Percentiles rank a stretch among this genome's conserved stretches.
Evolutionary conservation across 2,329 filamentous ascomycete species (phyloP).

Genomic region (Proliferodiscus dingleyae): DNA sequence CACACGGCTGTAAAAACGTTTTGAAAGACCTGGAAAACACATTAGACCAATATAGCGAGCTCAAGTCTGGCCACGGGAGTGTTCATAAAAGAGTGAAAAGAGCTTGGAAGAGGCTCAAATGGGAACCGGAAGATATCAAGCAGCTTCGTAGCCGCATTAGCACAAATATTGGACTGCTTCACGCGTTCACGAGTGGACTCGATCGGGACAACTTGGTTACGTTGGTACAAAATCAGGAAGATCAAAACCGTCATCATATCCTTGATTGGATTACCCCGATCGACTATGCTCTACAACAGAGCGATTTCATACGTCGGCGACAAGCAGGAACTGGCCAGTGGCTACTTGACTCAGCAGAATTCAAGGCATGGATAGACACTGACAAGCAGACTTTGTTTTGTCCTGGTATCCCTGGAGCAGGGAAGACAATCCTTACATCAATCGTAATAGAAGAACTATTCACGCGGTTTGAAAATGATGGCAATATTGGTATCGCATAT

Average conservation of each 20-base stretch:
- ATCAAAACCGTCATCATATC: slow-evolving; percentile 12
- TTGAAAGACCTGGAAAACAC: slow-evolving; percentile 9
- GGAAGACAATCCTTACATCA: slow-evolving; percentile 43
- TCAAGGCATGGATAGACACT: slow-evolving; percentile 7
- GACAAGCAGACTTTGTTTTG: slow-evolving; percentile 9
- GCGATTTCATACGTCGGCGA: slow-evolving; percentile 33
- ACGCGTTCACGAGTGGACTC: no score
- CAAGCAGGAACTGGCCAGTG: slow-evolving; percentile 23
- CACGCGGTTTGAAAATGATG: slow-evolving; percentile 17
- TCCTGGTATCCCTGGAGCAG: slow-evolving; percentile 36
- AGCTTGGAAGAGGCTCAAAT: slow-evolving; percentile 26
- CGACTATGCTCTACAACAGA: slow-evolving; percentile 37
- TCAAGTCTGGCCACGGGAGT: slow-evolving; percentile 3
- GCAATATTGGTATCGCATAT: slow-evolving; percentile 14
- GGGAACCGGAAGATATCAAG: slow-evolving; percentile 19
- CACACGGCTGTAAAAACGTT: background rate
- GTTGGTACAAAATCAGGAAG: background rate
- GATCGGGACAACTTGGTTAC: no score
- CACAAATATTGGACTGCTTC: slow-evolving; percentile 23
- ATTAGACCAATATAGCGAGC: slow-evolving; percentile 6
- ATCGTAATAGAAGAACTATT: slow-evolving; percentile 38
- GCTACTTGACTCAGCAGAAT: slow-evolving; percentile 11
- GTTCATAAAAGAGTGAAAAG: slow-evolving; percentile 12
- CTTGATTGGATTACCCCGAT: slow-evolving; percentile 37
- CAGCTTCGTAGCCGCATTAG: slow-evolving; percentile 19